phyloP scores from a whole-genome alignment of 495 filamentous ascomycete genomes.

The Evansstolkia leycettana region DNA sequence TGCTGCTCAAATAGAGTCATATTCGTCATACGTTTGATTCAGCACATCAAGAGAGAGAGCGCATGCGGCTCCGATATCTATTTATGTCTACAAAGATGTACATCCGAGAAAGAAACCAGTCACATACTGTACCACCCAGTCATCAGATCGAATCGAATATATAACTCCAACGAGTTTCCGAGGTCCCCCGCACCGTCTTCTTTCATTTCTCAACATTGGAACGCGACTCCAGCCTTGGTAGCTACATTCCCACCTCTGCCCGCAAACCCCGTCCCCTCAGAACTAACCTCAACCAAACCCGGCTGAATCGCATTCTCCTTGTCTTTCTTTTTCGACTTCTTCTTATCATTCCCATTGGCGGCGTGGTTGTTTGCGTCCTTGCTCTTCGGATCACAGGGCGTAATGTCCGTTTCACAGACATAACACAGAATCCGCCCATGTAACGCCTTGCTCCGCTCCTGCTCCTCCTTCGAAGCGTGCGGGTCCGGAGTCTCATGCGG shows the following conservation, averaged over 20 bases:
- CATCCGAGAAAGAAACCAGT: too few relatives aligned
- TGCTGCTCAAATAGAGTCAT: too few relatives aligned
- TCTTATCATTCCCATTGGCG: conserved; percentile 2
- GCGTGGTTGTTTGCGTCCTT: background rate
- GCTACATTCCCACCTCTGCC: conserved; percentile 72
- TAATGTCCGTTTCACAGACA: conserved; percentile 76
- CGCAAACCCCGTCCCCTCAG: conserved; percentile 90
- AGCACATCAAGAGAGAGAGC: too few relatives aligned
- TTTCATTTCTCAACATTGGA: conserved; percentile 53
- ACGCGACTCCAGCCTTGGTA: conserved; percentile 67
- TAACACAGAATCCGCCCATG: conserved; percentile 54
- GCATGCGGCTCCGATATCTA: too few relatives aligned
- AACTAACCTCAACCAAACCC: conserved; percentile 72
- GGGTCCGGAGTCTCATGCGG: conserved; percentile 48
- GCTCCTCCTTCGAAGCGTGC: conserved; percentile 45
- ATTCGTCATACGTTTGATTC: too few relatives aligned
- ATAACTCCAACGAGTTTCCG: too few relatives aligned
- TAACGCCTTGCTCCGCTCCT: conserved; percentile 23
- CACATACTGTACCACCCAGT: too few relatives aligned
- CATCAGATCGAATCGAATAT: too few relatives aligned
- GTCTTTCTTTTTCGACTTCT: conserved; percentile 23
- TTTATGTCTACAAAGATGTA: too few relatives aligned
- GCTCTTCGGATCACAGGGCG: conserved; percentile 6
- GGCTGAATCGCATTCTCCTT: conserved; percentile 46
- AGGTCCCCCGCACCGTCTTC: too few relatives aligned